Evolutionary conservation across 2,329 filamentous ascomycete species (phyloP).

Genomic region (Graphilbum ipis-grandicollis): DNA sequence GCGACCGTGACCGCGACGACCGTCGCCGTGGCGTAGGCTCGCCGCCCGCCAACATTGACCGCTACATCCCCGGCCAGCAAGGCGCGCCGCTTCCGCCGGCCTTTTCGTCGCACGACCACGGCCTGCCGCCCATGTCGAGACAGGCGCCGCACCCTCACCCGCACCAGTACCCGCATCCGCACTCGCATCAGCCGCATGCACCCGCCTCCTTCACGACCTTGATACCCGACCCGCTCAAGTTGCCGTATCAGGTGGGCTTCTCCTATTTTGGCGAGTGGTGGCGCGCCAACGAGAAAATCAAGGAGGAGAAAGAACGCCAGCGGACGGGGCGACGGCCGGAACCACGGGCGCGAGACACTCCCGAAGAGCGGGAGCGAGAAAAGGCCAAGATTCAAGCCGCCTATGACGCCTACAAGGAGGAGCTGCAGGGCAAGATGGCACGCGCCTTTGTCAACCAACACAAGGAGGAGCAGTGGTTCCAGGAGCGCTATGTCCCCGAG

Average conservation of each 20-base stretch:
- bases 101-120: slow-evolving; percentile 36
- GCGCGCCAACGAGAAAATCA: slow-evolving; percentile 66
- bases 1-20: slow-evolving; percentile 24
- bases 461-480: slow-evolving; percentile 96
- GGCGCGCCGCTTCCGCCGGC: slow-evolving; percentile 14
- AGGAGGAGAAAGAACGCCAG: slow-evolving; percentile 59
- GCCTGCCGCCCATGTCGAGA: slow-evolving; percentile 46
- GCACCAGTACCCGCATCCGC: no score
- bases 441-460: slow-evolving; percentile 80
- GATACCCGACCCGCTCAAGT: slow-evolving; percentile 51
- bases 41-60: slow-evolving; percentile 58
- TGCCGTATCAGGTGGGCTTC: slow-evolving; percentile 69
- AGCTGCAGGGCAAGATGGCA: slow-evolving; percentile 62
- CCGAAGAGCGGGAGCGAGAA: slow-evolving; percentile 64
- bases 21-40: slow-evolving; percentile 45
- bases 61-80: slow-evolving; percentile 60
- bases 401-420: slow-evolving; percentile 51
- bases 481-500: slow-evolving; percentile 79
- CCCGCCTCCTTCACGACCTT: slow-evolving; percentile 41
- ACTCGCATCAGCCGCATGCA: slow-evolving; percentile 20
- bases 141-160: no score
- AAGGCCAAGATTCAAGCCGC: slow-evolving; percentile 59
- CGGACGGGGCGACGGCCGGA: slow-evolving; percentile 53
- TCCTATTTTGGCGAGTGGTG: slow-evolving; percentile 81
- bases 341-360: slow-evolving; percentile 44